phyloP scores from a whole-genome alignment of 106 monocot genomes.

The Agapanthus africanus region DNA sequence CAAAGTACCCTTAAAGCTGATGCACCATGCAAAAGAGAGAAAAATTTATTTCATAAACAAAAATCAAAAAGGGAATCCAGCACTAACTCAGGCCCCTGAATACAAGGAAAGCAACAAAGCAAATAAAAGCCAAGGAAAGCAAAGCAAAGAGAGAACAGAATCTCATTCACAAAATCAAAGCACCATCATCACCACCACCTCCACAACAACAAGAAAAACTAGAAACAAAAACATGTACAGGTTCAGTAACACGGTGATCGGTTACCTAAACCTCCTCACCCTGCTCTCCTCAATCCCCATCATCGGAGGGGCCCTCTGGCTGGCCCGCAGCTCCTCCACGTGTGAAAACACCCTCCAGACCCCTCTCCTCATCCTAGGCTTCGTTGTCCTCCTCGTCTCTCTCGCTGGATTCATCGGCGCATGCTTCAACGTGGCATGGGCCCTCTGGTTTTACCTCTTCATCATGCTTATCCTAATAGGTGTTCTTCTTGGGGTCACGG shows the following conservation, averaged over 20 bases:
- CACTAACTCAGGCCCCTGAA: background rate
- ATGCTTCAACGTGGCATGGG: conserved; percentile 73
- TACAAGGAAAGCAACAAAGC: background rate
- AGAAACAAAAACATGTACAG: conserved; percentile 27
- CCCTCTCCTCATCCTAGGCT: conserved; percentile 74
- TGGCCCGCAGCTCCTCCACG: conserved; percentile 51
- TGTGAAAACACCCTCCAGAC: conserved; percentile 75
- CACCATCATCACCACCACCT: too few relatives aligned
- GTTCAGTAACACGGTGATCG: conserved; percentile 83
- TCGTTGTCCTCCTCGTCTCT: conserved; percentile 82
- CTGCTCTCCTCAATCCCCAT: conserved; percentile 79
- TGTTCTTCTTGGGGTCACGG: conserved; percentile 50
- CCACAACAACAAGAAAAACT: background rate
- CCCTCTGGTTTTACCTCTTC: conserved; percentile 83
- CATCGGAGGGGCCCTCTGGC: conserved; percentile 78
- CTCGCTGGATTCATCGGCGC: conserved; percentile 81
- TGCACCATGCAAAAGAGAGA: background rate
- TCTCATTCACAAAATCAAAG: too few relatives aligned
- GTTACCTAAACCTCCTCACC: conserved; percentile 79
- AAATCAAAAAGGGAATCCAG: conserved; percentile 2
- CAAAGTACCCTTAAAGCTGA: background rate
- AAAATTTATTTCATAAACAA: too few relatives aligned
- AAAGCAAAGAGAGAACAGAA: background rate
- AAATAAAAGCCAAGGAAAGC: too few relatives aligned
- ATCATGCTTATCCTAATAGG: conserved; percentile 71